These are phyloP conservation scores for Hondaea fermentalgiana DNA, from an alignment of 108 stramenopile species.

Conservation along the genomic window DNA sequence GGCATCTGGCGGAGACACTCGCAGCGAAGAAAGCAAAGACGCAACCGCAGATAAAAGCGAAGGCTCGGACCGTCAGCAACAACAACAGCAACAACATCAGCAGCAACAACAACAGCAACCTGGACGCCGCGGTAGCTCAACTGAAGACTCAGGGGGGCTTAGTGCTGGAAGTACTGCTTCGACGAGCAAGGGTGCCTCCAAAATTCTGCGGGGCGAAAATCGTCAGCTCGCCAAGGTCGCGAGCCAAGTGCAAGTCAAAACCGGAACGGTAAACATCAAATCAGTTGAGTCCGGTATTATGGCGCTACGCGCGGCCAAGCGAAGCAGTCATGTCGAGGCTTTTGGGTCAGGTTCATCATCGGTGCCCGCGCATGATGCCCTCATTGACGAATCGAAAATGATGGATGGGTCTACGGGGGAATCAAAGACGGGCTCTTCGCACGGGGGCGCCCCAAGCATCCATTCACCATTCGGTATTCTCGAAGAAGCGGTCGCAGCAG, in stretches of 20 bases:
- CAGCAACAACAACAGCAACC: no score
- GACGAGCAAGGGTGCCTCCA: not conserved
- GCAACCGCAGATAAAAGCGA: not conserved
- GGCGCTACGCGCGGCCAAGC: not conserved
- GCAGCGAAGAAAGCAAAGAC: not conserved
- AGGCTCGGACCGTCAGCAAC: no score
- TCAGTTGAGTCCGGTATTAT: not conserved
- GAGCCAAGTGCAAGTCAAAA: not conserved
- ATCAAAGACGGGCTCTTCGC: not conserved
- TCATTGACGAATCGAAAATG: not conserved
- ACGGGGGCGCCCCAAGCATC: not conserved
- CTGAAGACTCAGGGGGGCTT: not conserved
- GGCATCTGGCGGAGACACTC: not conserved
- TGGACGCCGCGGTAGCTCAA: no score
- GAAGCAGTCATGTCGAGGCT: not conserved
- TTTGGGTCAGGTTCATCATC: not conserved
- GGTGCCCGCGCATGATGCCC: not conserved
- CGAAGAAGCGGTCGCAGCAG: not conserved
- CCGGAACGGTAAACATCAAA: not conserved
- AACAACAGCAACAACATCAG: no score
- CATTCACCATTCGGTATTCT: not conserved
- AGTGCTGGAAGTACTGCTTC: not conserved
- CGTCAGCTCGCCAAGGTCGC: not conserved
- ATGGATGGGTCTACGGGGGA: not conserved
- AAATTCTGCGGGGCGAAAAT: not conserved